phyloP scores from a whole-genome alignment of 2,329 filamentous ascomycete species.

The Verticillium tricorpus region DNA sequence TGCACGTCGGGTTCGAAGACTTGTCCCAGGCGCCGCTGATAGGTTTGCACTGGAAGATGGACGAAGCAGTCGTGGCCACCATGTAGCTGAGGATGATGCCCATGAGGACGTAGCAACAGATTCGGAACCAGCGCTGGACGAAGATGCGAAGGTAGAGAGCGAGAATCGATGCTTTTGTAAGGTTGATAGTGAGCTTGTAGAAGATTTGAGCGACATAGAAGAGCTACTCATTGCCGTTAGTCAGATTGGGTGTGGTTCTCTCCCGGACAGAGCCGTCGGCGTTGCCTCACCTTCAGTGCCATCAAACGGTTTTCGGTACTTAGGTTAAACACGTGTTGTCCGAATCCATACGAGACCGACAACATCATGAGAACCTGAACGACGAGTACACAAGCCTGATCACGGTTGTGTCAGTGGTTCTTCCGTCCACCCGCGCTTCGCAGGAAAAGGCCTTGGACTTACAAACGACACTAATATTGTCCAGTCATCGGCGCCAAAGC shows the following conservation, averaged over 20 bases:
- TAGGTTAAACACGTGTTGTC: slow-evolving; percentile 33
- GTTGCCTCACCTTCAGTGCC: slow-evolving; percentile 32
- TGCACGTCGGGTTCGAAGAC: slow-evolving; percentile 34
- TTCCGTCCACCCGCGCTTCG: not conserved
- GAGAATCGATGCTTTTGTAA: slow-evolving; percentile 48
- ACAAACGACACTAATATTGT: slow-evolving; percentile 38
- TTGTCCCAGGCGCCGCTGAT: slow-evolving; percentile 42
- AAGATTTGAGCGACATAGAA: slow-evolving; percentile 49
- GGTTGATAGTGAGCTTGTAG: slow-evolving; percentile 49
- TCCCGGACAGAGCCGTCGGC: slow-evolving; percentile 19
- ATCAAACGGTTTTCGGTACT: slow-evolving; percentile 25
- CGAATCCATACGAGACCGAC: slow-evolving; percentile 37
- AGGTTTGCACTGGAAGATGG: slow-evolving; percentile 47
- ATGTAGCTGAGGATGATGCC: slow-evolving; percentile 41
- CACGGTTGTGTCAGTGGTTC: not conserved
- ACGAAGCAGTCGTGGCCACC: slow-evolving; percentile 35
- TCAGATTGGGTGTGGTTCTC: slow-evolving; percentile 8
- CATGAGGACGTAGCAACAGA: slow-evolving; percentile 35
- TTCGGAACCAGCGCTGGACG: slow-evolving; percentile 34
- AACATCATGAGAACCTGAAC: slow-evolving; percentile 34
- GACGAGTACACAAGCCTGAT: slow-evolving; percentile 27
- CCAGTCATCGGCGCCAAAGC: slow-evolving; percentile 36
- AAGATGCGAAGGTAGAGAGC: slow-evolving; percentile 52
- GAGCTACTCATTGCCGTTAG: slow-evolving; percentile 24
- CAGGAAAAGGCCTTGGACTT: slow-evolving; percentile 4